Percentiles rank a stretch among this genome's conserved stretches.
Conservation (phyloP, 2,329 filamentous ascomycete species). For the Arthrocladium fulminans region DNA sequence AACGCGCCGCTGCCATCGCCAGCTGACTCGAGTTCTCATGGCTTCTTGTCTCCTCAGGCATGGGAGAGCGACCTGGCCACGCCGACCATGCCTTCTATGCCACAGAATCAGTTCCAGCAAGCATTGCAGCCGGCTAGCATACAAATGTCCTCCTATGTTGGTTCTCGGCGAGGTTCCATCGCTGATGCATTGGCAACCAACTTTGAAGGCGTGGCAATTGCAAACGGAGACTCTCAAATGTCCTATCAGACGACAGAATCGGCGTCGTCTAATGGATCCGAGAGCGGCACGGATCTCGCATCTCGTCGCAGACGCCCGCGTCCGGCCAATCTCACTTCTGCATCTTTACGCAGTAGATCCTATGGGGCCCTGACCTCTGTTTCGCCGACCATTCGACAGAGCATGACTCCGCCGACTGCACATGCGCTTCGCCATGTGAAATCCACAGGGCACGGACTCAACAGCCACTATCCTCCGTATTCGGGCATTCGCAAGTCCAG, state of each 20-base stretch:
- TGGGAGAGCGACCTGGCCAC: slow-evolving; percentile 15
- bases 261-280: slow-evolving; percentile 50
- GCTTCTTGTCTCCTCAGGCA: slow-evolving; percentile 10
- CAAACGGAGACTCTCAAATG: slow-evolving; percentile 1
- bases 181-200: slow-evolving; percentile 20
- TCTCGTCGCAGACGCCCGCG: slow-evolving; percentile 39
- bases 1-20: background rate
- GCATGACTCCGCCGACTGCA: slow-evolving; percentile 26
- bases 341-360: slow-evolving; percentile 29
- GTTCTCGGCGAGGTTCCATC: slow-evolving; percentile 18
- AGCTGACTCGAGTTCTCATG: background rate
- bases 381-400: slow-evolving; percentile 32
- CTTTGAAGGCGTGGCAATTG: slow-evolving; percentile 19
- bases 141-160: slow-evolving; percentile 18
- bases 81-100: slow-evolving; percentile 4
- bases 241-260: background rate
- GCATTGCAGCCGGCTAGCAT: slow-evolving; percentile 14
- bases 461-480: slow-evolving; percentile 36
- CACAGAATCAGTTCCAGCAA: background rate
- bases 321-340: slow-evolving; percentile 38
- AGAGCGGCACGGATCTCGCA: slow-evolving; percentile 38
- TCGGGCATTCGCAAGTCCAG: slow-evolving; percentile 40
- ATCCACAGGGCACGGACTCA: slow-evolving; percentile 35
- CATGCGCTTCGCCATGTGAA: slow-evolving; percentile 39
- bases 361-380: slow-evolving; percentile 32